Percentiles rank a stretch among this genome's conserved stretches.
Evolutionary conservation across 139 green algal genomes (phyloP).

Genomic region (Auxenochlorella protothecoides): DNA sequence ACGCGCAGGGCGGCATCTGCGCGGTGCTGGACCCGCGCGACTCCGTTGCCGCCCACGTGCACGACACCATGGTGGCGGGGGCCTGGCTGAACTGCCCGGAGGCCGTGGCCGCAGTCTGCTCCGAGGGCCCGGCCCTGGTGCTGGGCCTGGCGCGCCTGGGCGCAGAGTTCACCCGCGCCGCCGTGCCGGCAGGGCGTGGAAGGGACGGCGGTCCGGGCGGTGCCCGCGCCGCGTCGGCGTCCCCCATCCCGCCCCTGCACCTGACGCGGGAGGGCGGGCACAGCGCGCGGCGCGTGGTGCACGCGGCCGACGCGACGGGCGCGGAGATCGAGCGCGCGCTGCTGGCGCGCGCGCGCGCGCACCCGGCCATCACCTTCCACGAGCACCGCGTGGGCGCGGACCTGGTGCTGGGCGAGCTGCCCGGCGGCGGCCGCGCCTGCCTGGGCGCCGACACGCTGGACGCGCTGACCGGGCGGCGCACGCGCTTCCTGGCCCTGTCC

Average conservation of each 20-base stretch:
- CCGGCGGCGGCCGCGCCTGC: conserved; percentile 35
- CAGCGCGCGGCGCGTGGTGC: conserved; percentile 83
- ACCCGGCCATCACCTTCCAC: conserved; percentile 74
- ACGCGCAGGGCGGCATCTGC: conserved; percentile 88
- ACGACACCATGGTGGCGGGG: conserved; percentile 83
- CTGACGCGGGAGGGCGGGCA: conserved; percentile 92
- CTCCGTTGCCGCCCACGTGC: conserved; percentile 74
- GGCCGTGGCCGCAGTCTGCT: conserved; percentile 87
- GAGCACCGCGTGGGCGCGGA: conserved; percentile 69
- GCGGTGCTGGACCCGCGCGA: conserved; percentile 86
- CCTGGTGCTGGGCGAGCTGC: conserved; percentile 42
- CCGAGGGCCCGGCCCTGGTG: conserved; percentile 79
- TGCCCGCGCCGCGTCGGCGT: too few relatives aligned
- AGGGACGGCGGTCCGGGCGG: conserved; percentile 18
- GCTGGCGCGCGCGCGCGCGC: conserved; percentile 39
- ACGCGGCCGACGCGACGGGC: conserved; percentile 88
- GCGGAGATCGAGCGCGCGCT: conserved; percentile 89
- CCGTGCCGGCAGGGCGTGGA: neutral
- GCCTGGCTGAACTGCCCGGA: conserved; percentile 64
- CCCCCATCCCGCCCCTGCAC: conserved; percentile 49
- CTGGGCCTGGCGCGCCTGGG: conserved; percentile 82
- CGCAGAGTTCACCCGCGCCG: conserved; percentile 67
- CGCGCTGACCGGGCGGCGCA: conserved; percentile 1
- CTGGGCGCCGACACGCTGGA: conserved; percentile 78
- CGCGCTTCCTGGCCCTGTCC: conserved; percentile 73